Conservation (phyloP, 2,329 filamentous ascomycete genomes). For the Aspergillus bombycis region DNA sequence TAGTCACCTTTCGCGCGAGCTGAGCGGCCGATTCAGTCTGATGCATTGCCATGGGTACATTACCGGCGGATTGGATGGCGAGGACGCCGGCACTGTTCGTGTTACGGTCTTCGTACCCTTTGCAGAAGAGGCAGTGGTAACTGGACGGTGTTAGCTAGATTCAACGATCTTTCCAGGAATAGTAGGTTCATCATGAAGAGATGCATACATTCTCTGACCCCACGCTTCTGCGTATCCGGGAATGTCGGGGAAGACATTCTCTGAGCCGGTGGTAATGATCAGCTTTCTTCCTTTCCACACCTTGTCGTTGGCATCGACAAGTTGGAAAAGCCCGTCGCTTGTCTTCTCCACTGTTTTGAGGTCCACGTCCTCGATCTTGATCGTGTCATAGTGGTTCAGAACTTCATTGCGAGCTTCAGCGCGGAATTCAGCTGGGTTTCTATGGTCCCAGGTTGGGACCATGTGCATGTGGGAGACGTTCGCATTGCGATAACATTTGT, state of each 20-base stretch:
- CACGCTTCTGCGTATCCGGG: slow-evolving; percentile 59
- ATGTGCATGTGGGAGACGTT: slow-evolving; percentile 51
- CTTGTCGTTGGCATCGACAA: slow-evolving; percentile 43
- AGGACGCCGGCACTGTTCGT: slow-evolving; percentile 52
- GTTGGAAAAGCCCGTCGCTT: neutral
- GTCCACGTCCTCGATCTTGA: neutral
- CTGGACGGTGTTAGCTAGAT: slow-evolving; percentile 43
- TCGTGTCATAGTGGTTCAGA: neutral
- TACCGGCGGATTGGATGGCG: slow-evolving; percentile 37
- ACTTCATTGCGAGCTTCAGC: slow-evolving; percentile 2
- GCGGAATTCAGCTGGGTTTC: slow-evolving; percentile 31
- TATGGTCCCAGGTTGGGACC: slow-evolving; percentile 42
- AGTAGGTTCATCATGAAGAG: no score
- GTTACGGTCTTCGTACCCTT: slow-evolving; percentile 62
- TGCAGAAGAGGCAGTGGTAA: slow-evolving; percentile 61
- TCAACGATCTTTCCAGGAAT: no score
- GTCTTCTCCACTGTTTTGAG: neutral
- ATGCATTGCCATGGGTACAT: no score
- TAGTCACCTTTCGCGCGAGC: no score
- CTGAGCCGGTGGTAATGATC: slow-evolving; percentile 57
- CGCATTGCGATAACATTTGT: slow-evolving; percentile 47
- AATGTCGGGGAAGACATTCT: slow-evolving; percentile 56
- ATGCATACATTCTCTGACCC: slow-evolving; percentile 32
- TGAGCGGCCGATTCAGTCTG: no score
- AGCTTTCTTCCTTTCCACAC: slow-evolving; percentile 56